Percentiles rank a stretch among this genome's conserved stretches.
Evolutionary conservation across 1,284 basidiomycete species (phyloP).

Genomic region (Leccinum variabile): DNA sequence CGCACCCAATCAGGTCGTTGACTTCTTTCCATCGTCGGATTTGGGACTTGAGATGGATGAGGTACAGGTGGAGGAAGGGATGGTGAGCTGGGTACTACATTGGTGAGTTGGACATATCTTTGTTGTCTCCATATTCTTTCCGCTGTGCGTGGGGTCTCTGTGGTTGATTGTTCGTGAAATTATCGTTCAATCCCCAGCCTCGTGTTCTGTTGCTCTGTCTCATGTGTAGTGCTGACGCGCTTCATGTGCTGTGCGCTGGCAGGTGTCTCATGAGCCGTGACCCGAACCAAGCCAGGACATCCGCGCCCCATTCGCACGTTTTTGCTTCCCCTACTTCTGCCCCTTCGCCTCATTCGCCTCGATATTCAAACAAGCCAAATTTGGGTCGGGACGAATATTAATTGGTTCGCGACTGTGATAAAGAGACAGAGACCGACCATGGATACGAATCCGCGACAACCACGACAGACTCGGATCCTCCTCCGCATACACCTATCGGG

Average conservation of each 20-base stretch:
- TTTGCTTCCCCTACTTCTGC: slow-evolving; percentile 4
- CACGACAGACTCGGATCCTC: slow-evolving; percentile 33
- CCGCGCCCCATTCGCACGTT: slow-evolving; percentile 5
- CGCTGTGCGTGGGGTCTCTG: background rate
- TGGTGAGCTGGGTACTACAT: background rate
- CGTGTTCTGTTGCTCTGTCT: slow-evolving; percentile 5
- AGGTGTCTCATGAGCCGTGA: no score
- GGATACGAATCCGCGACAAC: slow-evolving; percentile 33
- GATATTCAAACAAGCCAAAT: slow-evolving; percentile 1
- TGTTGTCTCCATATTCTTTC: background rate
- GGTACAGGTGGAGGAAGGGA: no score
- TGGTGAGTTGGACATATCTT: slow-evolving; percentile 23
- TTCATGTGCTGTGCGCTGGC: no score
- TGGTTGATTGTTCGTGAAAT: slow-evolving; percentile 4
- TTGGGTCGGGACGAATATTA: slow-evolving; percentile 10
- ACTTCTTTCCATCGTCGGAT: no score
- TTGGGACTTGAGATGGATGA: no score
- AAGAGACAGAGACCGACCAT: slow-evolving; percentile 29
- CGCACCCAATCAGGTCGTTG: no score
- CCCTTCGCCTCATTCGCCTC: slow-evolving; percentile 1
- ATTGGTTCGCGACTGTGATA: slow-evolving; percentile 18
- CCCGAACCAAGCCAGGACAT: no score
- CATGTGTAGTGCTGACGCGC: slow-evolving; percentile 9
- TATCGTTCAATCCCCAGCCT: background rate
- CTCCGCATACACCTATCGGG: slow-evolving; percentile 29